phyloP scores from a whole-genome alignment of 208 protist genomes.

The Trypanosoma scelopori region DNA sequence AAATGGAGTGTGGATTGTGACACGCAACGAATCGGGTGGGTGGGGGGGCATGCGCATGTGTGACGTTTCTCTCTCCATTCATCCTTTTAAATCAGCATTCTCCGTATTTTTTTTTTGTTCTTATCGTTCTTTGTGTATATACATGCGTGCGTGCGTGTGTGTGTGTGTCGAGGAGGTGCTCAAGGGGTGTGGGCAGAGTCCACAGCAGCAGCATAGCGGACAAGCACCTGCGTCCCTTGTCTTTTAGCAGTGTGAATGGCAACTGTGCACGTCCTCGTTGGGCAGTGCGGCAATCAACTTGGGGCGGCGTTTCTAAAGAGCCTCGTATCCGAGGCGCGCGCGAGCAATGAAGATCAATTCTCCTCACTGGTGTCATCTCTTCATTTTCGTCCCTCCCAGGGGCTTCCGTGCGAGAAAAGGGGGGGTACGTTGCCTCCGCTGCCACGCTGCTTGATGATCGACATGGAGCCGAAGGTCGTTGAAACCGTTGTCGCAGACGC shows the following conservation, averaged over 20 bases:
- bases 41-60: too few relatives aligned
- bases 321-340: slow-evolving; percentile 52
- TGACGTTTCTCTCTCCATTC: too few relatives aligned
- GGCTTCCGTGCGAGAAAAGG: not conserved
- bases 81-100: too few relatives aligned
- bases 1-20: too few relatives aligned
- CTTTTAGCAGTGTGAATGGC: slow-evolving; percentile 31
- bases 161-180: too few relatives aligned
- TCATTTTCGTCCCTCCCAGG: slow-evolving; percentile 54
- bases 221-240: not conserved
- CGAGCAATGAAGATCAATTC: slow-evolving; percentile 46
- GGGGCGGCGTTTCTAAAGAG: slow-evolving; percentile 71
- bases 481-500: slow-evolving; percentile 13
- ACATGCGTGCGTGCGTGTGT: too few relatives aligned
- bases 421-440: slow-evolving; percentile 24
- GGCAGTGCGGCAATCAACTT: slow-evolving; percentile 93
- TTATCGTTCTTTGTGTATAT: too few relatives aligned
- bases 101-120: too few relatives aligned
- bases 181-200: too few relatives aligned
- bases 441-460: slow-evolving; percentile 82
- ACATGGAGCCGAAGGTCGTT: slow-evolving; percentile 92
- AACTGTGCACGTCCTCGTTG: slow-evolving; percentile 76
- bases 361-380: slow-evolving; percentile 47
- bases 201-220: not conserved
- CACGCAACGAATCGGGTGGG: too few relatives aligned